Percentiles rank a stretch among this genome's conserved stretches.
Evolutionary conservation across 495 filamentous ascomycete species (phyloP).

Genomic region (Talaromyces liani): DNA sequence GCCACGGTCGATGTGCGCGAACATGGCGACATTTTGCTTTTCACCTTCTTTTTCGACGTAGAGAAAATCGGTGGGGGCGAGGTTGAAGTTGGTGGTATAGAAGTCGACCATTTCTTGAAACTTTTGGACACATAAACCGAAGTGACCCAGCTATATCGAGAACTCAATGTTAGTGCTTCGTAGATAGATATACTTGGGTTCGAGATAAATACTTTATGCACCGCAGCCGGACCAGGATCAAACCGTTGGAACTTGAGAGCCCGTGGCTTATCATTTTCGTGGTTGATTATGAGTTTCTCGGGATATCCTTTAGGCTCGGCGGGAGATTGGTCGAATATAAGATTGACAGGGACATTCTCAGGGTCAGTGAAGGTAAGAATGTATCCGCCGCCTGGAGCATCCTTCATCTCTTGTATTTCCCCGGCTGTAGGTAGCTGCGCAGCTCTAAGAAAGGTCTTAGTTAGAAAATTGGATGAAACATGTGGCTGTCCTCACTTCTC

Average conservation of each 20-base stretch:
- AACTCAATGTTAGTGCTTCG: too few species aligned
- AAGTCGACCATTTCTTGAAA: constrained; percentile 52
- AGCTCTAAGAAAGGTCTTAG: constrained; percentile 13
- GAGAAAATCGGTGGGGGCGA: constrained; percentile 42
- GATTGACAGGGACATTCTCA: constrained; percentile 26
- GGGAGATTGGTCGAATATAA: constrained; percentile 23
- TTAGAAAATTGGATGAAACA: background rate
- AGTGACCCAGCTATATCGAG: constrained; percentile 51
- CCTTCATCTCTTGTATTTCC: constrained; percentile 17
- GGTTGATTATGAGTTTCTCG: constrained; percentile 22
- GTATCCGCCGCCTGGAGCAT: constrained; percentile 27
- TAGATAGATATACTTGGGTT: too few species aligned
- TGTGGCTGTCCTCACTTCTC: constrained; percentile 19
- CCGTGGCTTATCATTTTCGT: constrained; percentile 24
- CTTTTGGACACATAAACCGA: constrained; percentile 54
- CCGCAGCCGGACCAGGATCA: constrained; percentile 52
- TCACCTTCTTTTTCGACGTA: constrained; percentile 17
- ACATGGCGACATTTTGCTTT: constrained; percentile 47
- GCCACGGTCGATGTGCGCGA: constrained; percentile 60
- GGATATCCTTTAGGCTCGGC: constrained; percentile 11
- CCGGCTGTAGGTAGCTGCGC: constrained; percentile 18
- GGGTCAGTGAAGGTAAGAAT: constrained; percentile 28
- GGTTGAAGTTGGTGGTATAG: constrained; percentile 62
- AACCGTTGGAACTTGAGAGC: constrained; percentile 26
- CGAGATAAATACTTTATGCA: constrained; percentile 47